Percentiles rank a stretch among this genome's conserved stretches.
These are phyloP conservation scores for Boletus sp. DNA, from an alignment of 768 basidiomycete genomes.

Conservation along the genomic window DNA sequence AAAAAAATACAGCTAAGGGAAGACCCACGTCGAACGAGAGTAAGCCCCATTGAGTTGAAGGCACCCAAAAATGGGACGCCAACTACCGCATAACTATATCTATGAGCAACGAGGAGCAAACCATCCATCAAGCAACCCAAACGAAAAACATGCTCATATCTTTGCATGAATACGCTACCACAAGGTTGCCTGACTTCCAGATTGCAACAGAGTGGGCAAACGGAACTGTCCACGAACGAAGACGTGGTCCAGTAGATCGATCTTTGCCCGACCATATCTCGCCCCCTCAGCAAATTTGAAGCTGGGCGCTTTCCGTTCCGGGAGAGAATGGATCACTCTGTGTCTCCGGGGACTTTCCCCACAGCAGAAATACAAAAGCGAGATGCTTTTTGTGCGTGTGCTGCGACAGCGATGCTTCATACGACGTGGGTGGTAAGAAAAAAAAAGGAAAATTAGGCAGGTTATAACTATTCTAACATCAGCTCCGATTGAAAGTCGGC, in stretches of 20 bases:
- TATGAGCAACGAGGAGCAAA: constrained; percentile 72
- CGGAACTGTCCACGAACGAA: constrained; percentile 31
- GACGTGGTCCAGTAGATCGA: constrained; percentile 37
- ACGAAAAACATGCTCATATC: constrained; percentile 68
- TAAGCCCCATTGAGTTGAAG: constrained; percentile 92
- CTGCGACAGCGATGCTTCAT: constrained; percentile 87
- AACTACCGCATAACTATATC: constrained; percentile 86
- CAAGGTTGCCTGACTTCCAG: constrained; percentile 35
- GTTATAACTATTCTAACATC: constrained; percentile 4
- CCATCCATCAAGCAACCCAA: constrained; percentile 40
- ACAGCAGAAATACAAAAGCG: constrained; percentile 58
- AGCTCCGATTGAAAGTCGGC: constrained; percentile 23
- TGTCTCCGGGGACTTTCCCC: constrained; percentile 95
- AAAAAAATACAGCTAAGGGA: constrained; percentile 47
- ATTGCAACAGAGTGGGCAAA: constrained; percentile 59
- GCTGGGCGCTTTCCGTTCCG: constrained; percentile 70
- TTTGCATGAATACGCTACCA: constrained; percentile 55
- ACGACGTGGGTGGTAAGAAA: constrained; percentile 43
- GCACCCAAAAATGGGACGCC: constrained; percentile 35
- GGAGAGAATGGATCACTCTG: constrained; percentile 60
- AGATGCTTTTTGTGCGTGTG: constrained; percentile 62
- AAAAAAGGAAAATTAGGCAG: constrained; percentile 23
- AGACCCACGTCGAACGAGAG: constrained; percentile 63
- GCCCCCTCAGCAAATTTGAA: constrained; percentile 66
- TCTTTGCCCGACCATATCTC: constrained; percentile 48